Base-by-base conservation (phyloP, 2,329 filamentous ascomycete species). In the Xylariales sp. region DNA sequence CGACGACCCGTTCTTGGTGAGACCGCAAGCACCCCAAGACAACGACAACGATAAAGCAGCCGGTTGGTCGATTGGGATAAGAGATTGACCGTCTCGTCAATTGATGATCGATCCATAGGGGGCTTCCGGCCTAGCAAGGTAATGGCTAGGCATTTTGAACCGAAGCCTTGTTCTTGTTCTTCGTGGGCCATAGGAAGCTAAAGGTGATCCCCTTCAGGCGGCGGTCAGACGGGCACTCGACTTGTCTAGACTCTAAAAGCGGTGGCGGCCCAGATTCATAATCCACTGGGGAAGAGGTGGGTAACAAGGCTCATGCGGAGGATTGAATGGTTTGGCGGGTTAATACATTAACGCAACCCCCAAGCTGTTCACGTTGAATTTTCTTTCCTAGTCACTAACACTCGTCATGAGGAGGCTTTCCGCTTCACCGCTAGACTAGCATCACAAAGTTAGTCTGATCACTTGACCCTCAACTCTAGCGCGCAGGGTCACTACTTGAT, bases 351-450 rank as follows among this genome's bases (percentile, higher is more conserved):
- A 30, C 39, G 23, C 14, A 23, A 45, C 23, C 10, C 18, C 36
- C 48, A 43, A 41, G 59, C 45, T 23, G 36, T 34, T 56, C 53
- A 54, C 28, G 32, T 53, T 46, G 36, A 14, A 52, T 39, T 18
- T 46, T 23, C 16, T 48, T 53, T 66, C 34, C 43, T 49, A 16
- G 43, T 53, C 49, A 54, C 39, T 6, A 48, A 64, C 67, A 61
- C 52, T 62, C 52, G 55, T 64, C 41, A 64, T 28, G 60, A 68
- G 12, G 36, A 60, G 36, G 30, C 52, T 32, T 57, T 34, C 23
- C 23, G 52, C 61, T 58, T 69, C 60, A 67, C 64, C 67, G 67
- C 68, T 66, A 60, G 57, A 63, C 61, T 56, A 36, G 62, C 57
- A 59, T 58, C 41, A 28, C 53, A 56, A 39, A 46, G 57, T 59